Percentiles rank a stretch among this genome's conserved stretches.
These are phyloP conservation scores for Malassezia dermatis DNA, from an alignment of 1,284 basidiomycete species.

Conservation along the genomic window DNA sequence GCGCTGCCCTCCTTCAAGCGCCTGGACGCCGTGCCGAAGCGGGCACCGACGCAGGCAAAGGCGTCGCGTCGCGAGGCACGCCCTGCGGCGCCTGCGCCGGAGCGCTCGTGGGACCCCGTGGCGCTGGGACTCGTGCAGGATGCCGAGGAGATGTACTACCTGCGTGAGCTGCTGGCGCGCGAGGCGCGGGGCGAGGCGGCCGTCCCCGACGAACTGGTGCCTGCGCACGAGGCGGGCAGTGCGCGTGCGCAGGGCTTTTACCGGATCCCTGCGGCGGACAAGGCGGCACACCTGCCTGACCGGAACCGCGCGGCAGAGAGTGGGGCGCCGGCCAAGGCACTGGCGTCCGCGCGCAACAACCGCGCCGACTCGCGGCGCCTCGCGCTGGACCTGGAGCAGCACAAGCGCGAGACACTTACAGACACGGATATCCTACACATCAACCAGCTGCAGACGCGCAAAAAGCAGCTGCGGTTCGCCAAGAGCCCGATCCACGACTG, in stretches of 20 bases:
- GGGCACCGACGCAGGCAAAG: neutral
- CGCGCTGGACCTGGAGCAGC: constrained; percentile 86
- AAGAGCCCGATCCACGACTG: constrained; percentile 95
- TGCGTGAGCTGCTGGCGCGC: constrained; percentile 58
- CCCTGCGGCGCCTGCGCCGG: neutral
- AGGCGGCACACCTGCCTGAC: constrained; percentile 67
- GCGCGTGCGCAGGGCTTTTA: constrained; percentile 89
- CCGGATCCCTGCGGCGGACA: constrained; percentile 82
- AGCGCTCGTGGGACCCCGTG: constrained; percentile 1
- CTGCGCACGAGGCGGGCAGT: constrained; percentile 61
- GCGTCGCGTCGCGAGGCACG: neutral
- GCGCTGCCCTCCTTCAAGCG: neutral
- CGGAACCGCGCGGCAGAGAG: constrained; percentile 53
- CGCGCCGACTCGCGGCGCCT: constrained; percentile 87
- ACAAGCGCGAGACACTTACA: constrained; percentile 57
- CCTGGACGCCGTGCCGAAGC: constrained; percentile 30
- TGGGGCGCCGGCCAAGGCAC: constrained; percentile 44
- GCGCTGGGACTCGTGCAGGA: constrained; percentile 59
- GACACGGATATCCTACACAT: constrained; percentile 69
- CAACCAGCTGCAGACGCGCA: constrained; percentile 92
- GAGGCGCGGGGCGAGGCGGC: constrained; percentile 27
- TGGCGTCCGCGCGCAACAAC: constrained; percentile 76
- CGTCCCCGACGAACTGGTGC: constrained; percentile 8
- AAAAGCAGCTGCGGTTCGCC: constrained; percentile 94
- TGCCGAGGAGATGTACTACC: constrained; percentile 82